These are phyloP conservation scores for Coemansia guatemalensis DNA, from an alignment of 192 early-diverging fungal species.

Conservation along the genomic window DNA sequence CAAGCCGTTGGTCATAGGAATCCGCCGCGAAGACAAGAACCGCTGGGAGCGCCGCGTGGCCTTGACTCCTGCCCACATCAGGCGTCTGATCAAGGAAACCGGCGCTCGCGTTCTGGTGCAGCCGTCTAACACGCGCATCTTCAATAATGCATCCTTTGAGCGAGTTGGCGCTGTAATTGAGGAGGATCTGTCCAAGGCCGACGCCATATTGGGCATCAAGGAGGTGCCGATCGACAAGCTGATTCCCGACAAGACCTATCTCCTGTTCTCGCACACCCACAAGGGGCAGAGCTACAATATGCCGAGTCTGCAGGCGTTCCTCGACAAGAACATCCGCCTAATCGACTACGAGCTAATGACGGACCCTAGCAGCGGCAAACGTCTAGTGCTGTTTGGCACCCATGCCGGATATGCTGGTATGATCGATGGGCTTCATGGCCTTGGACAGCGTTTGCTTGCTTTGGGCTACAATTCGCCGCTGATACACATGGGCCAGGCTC, in stretches of 20 bases:
- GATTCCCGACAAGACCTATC: slow-evolving; percentile 85
- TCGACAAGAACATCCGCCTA: slow-evolving; percentile 89
- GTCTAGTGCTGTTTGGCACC: slow-evolving; percentile 89
- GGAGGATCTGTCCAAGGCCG: slow-evolving; percentile 85
- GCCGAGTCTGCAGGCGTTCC: slow-evolving; percentile 79
- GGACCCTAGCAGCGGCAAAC: slow-evolving; percentile 63
- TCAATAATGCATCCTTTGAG: slow-evolving; percentile 79
- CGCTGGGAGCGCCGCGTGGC: slow-evolving; percentile 95
- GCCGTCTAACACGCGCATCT: slow-evolving; percentile 90
- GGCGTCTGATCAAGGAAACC: slow-evolving; percentile 79
- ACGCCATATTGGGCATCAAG: slow-evolving; percentile 95
- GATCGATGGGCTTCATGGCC: slow-evolving; percentile 88
- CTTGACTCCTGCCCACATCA: slow-evolving; percentile 83
- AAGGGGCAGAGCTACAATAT: slow-evolving; percentile 96
- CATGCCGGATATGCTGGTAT: slow-evolving; percentile 95
- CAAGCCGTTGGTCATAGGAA: slow-evolving; percentile 60
- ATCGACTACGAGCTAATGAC: slow-evolving; percentile 97
- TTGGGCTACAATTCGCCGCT: slow-evolving; percentile 95
- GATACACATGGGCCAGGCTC: slow-evolving; percentile 74
- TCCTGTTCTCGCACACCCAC: slow-evolving; percentile 97
- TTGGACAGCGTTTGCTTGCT: slow-evolving; percentile 88
- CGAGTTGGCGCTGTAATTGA: slow-evolving; percentile 82
- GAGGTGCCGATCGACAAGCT: slow-evolving; percentile 85
- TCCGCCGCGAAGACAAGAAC: slow-evolving; percentile 96
- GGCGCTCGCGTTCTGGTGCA: slow-evolving; percentile 86